Percentiles rank a stretch among this genome's conserved stretches.
phyloP scores from a whole-genome alignment of 2,329 filamentous ascomycete genomes.

The Scleromitrula shiraiana region DNA sequence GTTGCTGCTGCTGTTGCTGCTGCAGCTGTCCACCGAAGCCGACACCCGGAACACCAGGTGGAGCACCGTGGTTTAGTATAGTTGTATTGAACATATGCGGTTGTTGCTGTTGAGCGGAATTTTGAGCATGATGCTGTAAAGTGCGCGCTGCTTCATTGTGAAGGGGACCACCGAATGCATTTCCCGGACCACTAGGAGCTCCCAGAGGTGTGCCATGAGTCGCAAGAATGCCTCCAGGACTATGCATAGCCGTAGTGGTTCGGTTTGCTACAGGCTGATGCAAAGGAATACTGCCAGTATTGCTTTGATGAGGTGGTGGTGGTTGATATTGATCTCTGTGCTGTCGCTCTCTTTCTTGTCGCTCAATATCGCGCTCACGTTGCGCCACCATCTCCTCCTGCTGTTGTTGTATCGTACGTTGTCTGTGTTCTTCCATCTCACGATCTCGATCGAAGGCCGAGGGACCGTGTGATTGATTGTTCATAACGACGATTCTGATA shows the following conservation, averaged over 20 bases:
- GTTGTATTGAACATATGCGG: constrained; percentile 50
- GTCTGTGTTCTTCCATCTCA: constrained; percentile 45
- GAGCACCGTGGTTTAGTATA: constrained; percentile 37
- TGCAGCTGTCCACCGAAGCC: constrained; percentile 52
- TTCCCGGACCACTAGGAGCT: constrained; percentile 29
- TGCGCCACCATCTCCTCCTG: constrained; percentile 50
- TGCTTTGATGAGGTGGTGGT: constrained; percentile 71
- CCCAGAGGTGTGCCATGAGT: constrained; percentile 52
- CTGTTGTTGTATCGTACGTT: constrained; percentile 38
- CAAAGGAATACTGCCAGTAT: constrained; percentile 78
- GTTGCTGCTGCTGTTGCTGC: constrained; percentile 30
- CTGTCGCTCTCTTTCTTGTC: constrained; percentile 46
- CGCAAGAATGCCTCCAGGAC: constrained; percentile 78
- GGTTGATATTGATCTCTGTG: constrained; percentile 56
- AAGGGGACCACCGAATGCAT: constrained; percentile 46
- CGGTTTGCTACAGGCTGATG: constrained; percentile 89
- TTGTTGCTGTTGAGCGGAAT: constrained; percentile 34
- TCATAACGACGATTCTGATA: constrained; percentile 17
- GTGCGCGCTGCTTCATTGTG: constrained; percentile 45
- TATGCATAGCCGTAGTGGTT: constrained; percentile 75
- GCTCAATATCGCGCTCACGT: constrained; percentile 40
- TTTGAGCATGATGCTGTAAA: constrained; percentile 44
- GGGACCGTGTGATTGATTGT: constrained; percentile 27
- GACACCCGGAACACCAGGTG: constrained; percentile 46
- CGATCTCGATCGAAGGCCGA: constrained; percentile 32